These are phyloP conservation scores for Colletotrichum zoysiae DNA, from an alignment of 2,329 filamentous ascomycete species.

Conservation along the genomic window DNA sequence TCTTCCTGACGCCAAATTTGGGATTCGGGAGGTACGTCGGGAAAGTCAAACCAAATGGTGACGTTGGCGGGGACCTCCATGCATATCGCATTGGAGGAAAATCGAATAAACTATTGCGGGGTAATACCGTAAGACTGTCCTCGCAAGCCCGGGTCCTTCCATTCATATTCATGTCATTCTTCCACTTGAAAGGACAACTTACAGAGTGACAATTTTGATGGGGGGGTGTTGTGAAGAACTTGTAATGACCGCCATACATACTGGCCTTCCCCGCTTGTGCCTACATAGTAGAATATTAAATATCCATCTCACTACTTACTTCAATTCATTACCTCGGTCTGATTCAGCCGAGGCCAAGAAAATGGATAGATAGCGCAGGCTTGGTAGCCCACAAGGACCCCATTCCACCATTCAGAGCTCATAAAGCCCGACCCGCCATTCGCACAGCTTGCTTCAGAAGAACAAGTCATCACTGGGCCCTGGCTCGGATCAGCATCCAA, in stretches of 20 bases:
- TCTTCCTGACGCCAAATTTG: neutral
- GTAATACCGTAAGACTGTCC: neutral
- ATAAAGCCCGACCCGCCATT: neutral
- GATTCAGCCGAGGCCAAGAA: neutral
- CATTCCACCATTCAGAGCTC: neutral
- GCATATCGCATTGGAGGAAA: neutral
- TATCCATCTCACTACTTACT: no score
- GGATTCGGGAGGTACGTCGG: neutral
- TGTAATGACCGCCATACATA: neutral
- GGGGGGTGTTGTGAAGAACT: neutral
- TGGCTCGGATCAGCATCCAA: neutral
- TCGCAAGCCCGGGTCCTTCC: neutral
- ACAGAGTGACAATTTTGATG: no score
- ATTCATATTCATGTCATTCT: no score
- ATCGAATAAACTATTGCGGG: neutral
- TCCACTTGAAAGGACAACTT: no score
- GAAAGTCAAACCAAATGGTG: neutral
- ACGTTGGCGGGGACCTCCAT: neutral
- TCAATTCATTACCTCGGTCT: neutral
- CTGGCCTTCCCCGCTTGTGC: neutral
- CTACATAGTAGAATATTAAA: no score
- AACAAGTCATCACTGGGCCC: neutral
- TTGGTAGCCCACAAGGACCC: neutral
- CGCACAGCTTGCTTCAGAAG: neutral
- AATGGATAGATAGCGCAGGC: neutral